phyloP scores from a whole-genome alignment of 116 monocot species.

The Phalaenopsis hybrid region DNA sequence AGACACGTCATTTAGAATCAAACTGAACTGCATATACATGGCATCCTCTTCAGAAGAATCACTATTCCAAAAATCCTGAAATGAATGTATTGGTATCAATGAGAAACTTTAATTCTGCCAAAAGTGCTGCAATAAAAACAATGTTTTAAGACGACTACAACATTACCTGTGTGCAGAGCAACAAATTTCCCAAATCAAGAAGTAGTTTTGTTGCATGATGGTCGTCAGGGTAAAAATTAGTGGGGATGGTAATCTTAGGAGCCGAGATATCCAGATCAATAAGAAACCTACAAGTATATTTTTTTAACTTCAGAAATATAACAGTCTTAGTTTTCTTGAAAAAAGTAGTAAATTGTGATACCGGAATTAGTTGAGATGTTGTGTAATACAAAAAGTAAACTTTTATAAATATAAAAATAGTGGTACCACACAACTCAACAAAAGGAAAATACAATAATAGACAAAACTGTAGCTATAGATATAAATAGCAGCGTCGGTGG shows the following conservation, averaged over 20 bases:
- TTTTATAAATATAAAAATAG: too few species aligned
- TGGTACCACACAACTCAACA: too few species aligned
- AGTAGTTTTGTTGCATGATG: constrained; percentile 64
- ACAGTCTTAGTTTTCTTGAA: too few species aligned
- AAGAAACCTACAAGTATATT: constrained; percentile 53
- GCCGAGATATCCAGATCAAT: constrained; percentile 96
- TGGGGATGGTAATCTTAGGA: constrained; percentile 91
- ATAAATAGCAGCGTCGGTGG: too few species aligned
- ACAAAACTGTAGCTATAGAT: too few species aligned
- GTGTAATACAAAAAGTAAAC: too few species aligned
- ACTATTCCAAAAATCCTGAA: constrained; percentile 63
- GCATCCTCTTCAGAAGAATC: constrained; percentile 48
- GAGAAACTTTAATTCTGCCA: background rate
- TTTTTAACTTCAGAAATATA: too few species aligned
- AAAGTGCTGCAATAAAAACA: background rate
- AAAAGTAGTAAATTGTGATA: too few species aligned
- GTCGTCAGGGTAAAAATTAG: constrained; percentile 70
- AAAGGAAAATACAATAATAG: too few species aligned
- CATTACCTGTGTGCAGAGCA: constrained; percentile 67
- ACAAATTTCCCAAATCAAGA: constrained; percentile 87
- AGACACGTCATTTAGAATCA: constrained; percentile 92
- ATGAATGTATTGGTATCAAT: constrained; percentile 5
- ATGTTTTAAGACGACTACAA: background rate
- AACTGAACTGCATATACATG: constrained; percentile 79
- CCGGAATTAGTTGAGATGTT: too few species aligned